A percentile compares a stretch with the other conserved stretches of the same genome.
phyloP scores from a whole-genome alignment of 208 protist genomes.

The Angomonas ambiguus region DNA sequence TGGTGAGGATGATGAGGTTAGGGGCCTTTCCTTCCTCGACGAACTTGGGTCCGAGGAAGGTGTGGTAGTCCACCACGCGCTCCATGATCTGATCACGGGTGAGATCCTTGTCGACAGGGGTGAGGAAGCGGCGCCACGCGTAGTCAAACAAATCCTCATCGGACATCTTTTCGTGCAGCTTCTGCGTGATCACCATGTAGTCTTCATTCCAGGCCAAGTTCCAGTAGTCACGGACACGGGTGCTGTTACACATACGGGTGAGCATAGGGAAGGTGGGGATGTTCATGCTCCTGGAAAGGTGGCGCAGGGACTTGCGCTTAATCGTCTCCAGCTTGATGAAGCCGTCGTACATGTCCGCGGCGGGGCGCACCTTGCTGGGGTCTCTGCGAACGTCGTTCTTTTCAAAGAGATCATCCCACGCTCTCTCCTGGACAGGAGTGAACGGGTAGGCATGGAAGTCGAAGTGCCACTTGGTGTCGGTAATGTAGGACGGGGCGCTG shows the following conservation, averaged over 20 bases:
- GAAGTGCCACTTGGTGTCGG: conserved; percentile 88
- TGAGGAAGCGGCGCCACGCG: conserved; percentile 87
- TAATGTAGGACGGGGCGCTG: conserved; percentile 78
- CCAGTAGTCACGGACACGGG: conserved; percentile 89
- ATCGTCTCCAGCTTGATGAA: conserved; percentile 84
- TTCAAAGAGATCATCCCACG: conserved; percentile 90
- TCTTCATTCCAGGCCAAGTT: conserved; percentile 88
- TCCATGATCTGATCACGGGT: conserved; percentile 71
- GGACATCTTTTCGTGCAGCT: conserved; percentile 82
- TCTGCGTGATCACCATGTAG: conserved; percentile 90
- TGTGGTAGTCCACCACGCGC: conserved; percentile 83
- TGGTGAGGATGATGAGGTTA: conserved; percentile 85
- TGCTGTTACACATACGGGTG: conserved; percentile 69
- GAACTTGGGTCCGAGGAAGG: conserved; percentile 83
- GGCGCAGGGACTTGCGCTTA: conserved; percentile 79
- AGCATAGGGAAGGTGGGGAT: conserved; percentile 87
- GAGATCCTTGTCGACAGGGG: conserved; percentile 88
- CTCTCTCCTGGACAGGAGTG: conserved; percentile 71
- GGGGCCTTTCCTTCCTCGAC: conserved; percentile 83
- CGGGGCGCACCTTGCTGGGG: conserved; percentile 65
- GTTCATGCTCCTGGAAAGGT: conserved; percentile 87
- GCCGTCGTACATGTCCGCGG: conserved; percentile 88
- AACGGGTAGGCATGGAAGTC: conserved; percentile 83
- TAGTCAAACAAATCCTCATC: conserved; percentile 89
- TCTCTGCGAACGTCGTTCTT: conserved; percentile 91